Conservation (phyloP, 305 asterid genomes). For the Fraxinus xanthoxyloides region DNA sequence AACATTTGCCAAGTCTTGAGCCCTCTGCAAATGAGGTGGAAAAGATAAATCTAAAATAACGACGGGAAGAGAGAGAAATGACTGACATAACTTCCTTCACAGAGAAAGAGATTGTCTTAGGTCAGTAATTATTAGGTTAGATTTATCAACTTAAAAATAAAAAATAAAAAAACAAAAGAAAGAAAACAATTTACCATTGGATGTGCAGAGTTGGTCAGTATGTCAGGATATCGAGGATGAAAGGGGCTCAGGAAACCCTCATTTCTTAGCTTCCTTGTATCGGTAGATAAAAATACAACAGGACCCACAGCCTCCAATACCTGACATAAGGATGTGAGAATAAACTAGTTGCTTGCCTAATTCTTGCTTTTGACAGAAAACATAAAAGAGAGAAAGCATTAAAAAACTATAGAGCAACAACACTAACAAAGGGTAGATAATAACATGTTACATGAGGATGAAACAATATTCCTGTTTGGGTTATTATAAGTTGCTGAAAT, state of each 20-base stretch:
- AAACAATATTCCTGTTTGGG: not conserved
- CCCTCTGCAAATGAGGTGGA: slow-evolving; percentile 60
- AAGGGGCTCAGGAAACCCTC: slow-evolving; percentile 96
- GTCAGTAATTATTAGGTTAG: slow-evolving; percentile 10
- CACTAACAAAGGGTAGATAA: not conserved
- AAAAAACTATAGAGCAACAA: slow-evolving; percentile 7
- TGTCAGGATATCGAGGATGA: slow-evolving; percentile 99
- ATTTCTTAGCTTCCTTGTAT: slow-evolving; percentile 92
- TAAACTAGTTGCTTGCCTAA: slow-evolving; percentile 12
- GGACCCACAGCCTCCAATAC: slow-evolving; percentile 99
- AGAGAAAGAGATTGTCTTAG: slow-evolving; percentile 5
- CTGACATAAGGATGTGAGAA: slow-evolving; percentile 41
- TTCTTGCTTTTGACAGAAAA: slow-evolving; percentile 13
- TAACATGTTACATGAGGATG: not conserved
- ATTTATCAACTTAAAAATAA: not conserved
- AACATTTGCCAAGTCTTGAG: slow-evolving; percentile 98
- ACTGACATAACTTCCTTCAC: slow-evolving; percentile 19
- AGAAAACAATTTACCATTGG: slow-evolving; percentile 65
- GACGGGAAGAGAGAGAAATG: slow-evolving; percentile 17
- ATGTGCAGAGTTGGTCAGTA: slow-evolving; percentile 98
- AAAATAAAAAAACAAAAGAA: too few relatives aligned
- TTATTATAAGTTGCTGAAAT: not conserved
- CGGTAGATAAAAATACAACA: slow-evolving; percentile 84
- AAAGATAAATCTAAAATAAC: slow-evolving; percentile 11
- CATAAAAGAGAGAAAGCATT: not conserved